Evolutionary conservation across 108 stramenopile species (phyloP).

Genomic region (Cyclotella distinguenda): DNA sequence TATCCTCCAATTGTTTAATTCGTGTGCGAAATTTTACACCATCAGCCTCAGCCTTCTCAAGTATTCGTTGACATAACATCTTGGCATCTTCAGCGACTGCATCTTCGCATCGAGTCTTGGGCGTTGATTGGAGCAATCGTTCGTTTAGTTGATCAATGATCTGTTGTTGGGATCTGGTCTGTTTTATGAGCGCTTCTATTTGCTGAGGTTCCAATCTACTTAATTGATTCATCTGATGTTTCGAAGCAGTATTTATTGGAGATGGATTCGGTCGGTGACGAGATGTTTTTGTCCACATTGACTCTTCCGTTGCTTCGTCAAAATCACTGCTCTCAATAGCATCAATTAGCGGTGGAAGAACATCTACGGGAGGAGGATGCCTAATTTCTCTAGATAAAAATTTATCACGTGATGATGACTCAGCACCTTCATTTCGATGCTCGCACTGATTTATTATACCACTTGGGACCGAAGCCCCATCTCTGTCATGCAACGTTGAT

Average conservation of each 20-base stretch:
- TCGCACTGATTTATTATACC: neutral
- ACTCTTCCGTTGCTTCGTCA: constrained; percentile 4
- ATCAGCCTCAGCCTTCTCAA: constrained; percentile 43
- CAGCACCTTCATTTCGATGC: neutral
- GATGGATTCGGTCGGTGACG: neutral
- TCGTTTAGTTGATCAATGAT: constrained; percentile 21
- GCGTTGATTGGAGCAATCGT: constrained; percentile 8
- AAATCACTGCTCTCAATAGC: neutral
- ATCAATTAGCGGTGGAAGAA: neutral
- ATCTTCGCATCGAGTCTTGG: neutral
- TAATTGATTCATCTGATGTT: neutral
- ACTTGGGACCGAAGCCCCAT: neutral
- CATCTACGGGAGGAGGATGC: constrained; percentile 1
- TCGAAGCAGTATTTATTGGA: neutral
- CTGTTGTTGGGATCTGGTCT: constrained; percentile 22
- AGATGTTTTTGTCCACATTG: neutral
- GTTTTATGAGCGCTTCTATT: constrained; percentile 3
- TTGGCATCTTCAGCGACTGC: constrained; percentile 19
- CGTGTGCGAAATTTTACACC: constrained; percentile 35
- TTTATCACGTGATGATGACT: neutral
- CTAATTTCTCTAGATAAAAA: constrained; percentile 5
- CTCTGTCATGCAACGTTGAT: neutral
- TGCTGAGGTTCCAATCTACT: neutral
- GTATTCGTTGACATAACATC: constrained; percentile 38
- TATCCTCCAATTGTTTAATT: constrained; percentile 23